These are phyloP conservation scores for Globisporangium cederbergense DNA, from an alignment of 352 stramenopile genomes.

Conservation along the genomic window DNA sequence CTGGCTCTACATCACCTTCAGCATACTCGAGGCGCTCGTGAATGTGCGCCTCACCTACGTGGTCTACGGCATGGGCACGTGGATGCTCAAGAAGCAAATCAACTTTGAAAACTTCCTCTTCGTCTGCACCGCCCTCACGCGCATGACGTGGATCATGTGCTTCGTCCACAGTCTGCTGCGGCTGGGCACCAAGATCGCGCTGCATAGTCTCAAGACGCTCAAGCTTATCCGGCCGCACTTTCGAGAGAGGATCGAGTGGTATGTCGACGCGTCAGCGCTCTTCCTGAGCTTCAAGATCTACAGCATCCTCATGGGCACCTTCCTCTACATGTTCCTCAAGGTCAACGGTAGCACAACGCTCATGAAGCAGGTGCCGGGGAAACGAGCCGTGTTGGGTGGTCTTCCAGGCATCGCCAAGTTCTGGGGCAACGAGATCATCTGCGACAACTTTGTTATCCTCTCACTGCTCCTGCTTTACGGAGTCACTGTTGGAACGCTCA, in stretches of 20 bases:
- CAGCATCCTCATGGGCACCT: constrained; percentile 18
- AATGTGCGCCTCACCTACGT: constrained; percentile 33
- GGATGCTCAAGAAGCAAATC: constrained; percentile 26
- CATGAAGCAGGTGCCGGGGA: constrained; percentile 31
- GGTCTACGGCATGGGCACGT: constrained; percentile 27
- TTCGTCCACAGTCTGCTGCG: constrained; percentile 2
- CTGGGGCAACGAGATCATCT: constrained; percentile 54
- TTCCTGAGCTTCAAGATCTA: constrained; percentile 35
- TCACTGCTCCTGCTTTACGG: constrained; percentile 45
- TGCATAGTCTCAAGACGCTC: constrained; percentile 8
- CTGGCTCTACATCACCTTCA: constrained; percentile 41
- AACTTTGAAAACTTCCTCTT: constrained; percentile 36
- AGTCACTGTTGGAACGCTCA: constrained; percentile 22
- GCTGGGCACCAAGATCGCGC: background rate
- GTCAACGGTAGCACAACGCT: constrained; percentile 34
- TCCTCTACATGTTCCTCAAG: constrained; percentile 31
- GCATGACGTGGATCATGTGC: constrained; percentile 36
- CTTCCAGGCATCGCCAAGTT: constrained; percentile 33
- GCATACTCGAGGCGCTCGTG: constrained; percentile 30
- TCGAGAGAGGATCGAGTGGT: constrained; percentile 16
- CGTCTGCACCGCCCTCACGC: constrained; percentile 25
- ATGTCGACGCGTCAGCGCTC: constrained; percentile 22
- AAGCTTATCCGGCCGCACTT: constrained; percentile 2
- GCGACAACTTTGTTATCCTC: constrained; percentile 43
- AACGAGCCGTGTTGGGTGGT: constrained; percentile 33